Conservation (phyloP, 2,329 filamentous ascomycete genomes). For the Claviceps maximensis region DNA sequence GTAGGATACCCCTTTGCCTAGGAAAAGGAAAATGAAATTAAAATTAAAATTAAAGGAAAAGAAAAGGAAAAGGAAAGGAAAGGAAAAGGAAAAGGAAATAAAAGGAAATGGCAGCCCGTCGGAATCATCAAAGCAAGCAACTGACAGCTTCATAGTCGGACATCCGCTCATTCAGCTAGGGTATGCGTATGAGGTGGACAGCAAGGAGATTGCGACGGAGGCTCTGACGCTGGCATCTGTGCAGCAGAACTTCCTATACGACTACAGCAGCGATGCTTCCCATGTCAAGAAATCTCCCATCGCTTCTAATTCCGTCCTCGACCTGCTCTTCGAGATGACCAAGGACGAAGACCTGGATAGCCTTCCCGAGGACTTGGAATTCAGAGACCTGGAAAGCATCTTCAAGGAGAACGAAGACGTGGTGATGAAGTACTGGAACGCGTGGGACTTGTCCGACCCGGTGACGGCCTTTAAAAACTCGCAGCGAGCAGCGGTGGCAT, state of each 20-base stretch:
- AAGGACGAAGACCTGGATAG: conserved; percentile 57
- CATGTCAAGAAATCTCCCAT: conserved; percentile 55
- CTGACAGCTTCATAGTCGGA: conserved; percentile 44
- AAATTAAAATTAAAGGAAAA: neutral
- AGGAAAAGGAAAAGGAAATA: neutral
- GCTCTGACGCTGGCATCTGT: conserved; percentile 56
- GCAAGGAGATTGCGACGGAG: conserved; percentile 77
- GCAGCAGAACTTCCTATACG: conserved; percentile 47
- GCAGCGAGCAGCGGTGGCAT: conserved; percentile 45
- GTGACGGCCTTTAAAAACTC: conserved; percentile 63
- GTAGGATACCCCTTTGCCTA: too few relatives aligned
- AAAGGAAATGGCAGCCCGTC: neutral
- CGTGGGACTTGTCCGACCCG: conserved; percentile 61
- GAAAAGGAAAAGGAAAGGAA: too few relatives aligned
- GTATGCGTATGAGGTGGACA: conserved; percentile 85
- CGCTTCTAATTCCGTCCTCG: conserved; percentile 47
- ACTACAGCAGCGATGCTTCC: conserved; percentile 56
- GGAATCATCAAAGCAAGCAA: neutral
- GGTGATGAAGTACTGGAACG: conserved; percentile 81
- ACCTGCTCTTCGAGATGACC: conserved; percentile 57
- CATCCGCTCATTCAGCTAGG: conserved; percentile 89
- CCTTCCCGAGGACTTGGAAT: conserved; percentile 44
- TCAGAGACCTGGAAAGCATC: conserved; percentile 51
- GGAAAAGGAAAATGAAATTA: too few relatives aligned
- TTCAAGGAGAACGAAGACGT: conserved; percentile 56